These are phyloP conservation scores for Phytopythium boreale DNA, from an alignment of 352 stramenopile genomes.

Conservation along the genomic window DNA sequence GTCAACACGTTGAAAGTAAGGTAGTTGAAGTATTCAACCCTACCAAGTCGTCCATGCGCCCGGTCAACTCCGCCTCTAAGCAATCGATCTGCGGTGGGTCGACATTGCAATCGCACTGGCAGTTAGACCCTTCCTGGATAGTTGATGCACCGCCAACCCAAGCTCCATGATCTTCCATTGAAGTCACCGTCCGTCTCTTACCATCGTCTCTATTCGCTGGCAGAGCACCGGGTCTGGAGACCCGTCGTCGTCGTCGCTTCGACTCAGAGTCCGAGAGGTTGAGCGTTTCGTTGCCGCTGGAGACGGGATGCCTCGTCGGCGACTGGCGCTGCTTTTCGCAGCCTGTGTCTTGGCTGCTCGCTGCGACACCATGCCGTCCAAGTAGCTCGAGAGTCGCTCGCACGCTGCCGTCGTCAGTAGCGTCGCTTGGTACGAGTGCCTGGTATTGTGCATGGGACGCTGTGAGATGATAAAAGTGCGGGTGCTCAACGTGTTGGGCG, in stretches of 20 bases:
- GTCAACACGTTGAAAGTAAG: neutral
- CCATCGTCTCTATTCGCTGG: constrained; percentile 30
- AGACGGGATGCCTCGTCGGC: neutral
- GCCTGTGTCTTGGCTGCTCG: neutral
- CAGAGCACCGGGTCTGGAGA: constrained; percentile 34
- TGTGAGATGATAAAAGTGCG: neutral
- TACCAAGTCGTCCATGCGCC: constrained; percentile 9
- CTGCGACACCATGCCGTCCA: constrained; percentile 6
- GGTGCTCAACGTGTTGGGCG: neutral
- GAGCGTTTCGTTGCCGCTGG: neutral
- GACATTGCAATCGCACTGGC: neutral
- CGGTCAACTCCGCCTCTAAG: constrained; percentile 6
- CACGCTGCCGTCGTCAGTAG: constrained; percentile 16
- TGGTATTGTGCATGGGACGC: neutral
- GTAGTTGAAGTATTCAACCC: neutral
- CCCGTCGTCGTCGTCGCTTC: constrained; percentile 3
- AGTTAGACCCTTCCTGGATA: neutral
- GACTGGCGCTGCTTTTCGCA: constrained; percentile 1
- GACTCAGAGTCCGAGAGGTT: neutral
- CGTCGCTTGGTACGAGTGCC: constrained; percentile 35
- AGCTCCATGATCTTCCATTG: no score
- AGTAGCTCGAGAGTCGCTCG: constrained; percentile 15
- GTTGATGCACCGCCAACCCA: no score
- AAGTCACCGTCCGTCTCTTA: constrained; percentile 4
- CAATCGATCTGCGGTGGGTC: constrained; percentile 1